Base-by-base conservation (phyloP, 495 filamentous ascomycete genomes). In the Tuber microsphaerosporum region DNA sequence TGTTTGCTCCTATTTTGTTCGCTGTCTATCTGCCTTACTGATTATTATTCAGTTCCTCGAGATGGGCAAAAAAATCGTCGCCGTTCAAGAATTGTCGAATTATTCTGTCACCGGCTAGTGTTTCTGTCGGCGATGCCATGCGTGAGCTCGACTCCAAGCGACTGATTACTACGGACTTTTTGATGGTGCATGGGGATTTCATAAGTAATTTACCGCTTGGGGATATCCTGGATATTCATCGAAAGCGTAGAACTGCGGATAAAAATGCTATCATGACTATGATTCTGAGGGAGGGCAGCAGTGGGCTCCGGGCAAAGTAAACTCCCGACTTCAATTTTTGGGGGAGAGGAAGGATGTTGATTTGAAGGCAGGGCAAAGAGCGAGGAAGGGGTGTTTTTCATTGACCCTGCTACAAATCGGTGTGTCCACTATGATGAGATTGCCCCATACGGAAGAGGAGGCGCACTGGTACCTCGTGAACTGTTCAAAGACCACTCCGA, bases 211-310 rank as follows among this genome's bases (percentile, higher is more conserved):
- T 98, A 70, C 88, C 91, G 14, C 90, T 99, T 37, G 93, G 94
- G 78, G 87, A 85, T 69, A 91, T 91, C n/a, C 85, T 99, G 70
- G 87, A 89, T 8, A 89, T 88, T 51, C 95, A 99, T 83, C 89
- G 92, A 73, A 89, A 90, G 70, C 91, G 95, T 45, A 90, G 95
- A 65, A 89, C 90, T 82, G 88, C 89, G 71, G 92, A 97, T 84
- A 94, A 95, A 82, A 94, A 97, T 83, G 93, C 94, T 20, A 97
- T 97, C 85, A 99, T 99, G 96, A 99, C 95, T 39, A 93, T 98
- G 90, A 87, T 99, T 37, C 85, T 98, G 72, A 88, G 92, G 70
- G 89, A 93, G 84, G 92, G 90, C 3, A 92, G 92, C n/a, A 84
- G 86, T 2, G 86, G 85, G 34, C 93, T 97, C 84, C 86, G 91